Base-by-base conservation (phyloP, 2,329 filamentous ascomycete genomes). In the Xylariaceae sp. region DNA sequence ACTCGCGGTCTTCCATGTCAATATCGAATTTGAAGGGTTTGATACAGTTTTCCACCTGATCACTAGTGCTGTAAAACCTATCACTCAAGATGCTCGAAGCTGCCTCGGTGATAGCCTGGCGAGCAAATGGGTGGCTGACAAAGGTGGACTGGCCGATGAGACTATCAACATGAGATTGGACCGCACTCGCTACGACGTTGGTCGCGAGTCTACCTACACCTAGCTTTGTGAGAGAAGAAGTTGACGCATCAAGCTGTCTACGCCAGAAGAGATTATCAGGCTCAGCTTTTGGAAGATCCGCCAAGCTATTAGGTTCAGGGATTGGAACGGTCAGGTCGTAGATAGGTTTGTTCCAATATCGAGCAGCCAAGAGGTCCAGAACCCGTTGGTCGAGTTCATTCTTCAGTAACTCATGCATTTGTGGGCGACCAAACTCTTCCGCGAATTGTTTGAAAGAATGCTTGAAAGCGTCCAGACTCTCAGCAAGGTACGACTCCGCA, bases 21-120 rank as follows among this genome's bases (percentile, higher is more conserved):
- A 98, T 95, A 48, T 96, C 89, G 53, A 91, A 97, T 62, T 98
- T 98, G 72, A 91, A 98, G 0, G 94, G 93, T 65, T 98, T 98
- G 66, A 98, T 94, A 61, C 91, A 98, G 61, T 97, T 97, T 64
- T 98, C 93, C 1, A 98, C 87, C 66, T 97, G 93, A 57, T 98
- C 94, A 49, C 87, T 93, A 1, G 94, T 98, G 65, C 91, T 93
- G 67, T 96, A 97, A 50, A 95, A 95, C 12, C 91, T 78, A 57
- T 98, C 93, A 51, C 93, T 93, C 11, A 98, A 69, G 39, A 98
- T 97, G 19, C 81, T 85, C 0, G 88, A 86, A 2, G 89, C 89
- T 1, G 93, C 90, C 54, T 96, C 89, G 36, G 82, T 86, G 51
- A 98, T 97, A n/a, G 89, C 87, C 63, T 93, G 83, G 28, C 88